Conservation (phyloP, 805 yeast genomes). For the Schizosaccharomyces osmophilus region DNA sequence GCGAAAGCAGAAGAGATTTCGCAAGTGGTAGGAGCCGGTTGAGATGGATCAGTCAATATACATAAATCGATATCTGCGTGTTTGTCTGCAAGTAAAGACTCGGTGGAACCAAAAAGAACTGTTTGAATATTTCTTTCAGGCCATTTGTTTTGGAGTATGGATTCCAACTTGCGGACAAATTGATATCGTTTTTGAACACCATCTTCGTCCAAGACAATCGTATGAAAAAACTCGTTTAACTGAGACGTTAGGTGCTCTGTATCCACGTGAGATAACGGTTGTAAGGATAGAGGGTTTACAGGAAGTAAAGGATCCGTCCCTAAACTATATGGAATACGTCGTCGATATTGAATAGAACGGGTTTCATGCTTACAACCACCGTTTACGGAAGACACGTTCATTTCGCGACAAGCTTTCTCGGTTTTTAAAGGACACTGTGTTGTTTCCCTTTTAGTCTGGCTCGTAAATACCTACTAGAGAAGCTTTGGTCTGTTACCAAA, state of each 20-base stretch:
- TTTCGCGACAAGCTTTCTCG: too few relatives aligned
- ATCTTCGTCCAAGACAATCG: constrained; percentile 6
- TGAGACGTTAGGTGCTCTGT: constrained; percentile 6
- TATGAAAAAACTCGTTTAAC: constrained; percentile 4
- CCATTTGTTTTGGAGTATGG: constrained; percentile 7
- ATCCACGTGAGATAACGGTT: constrained; percentile 3
- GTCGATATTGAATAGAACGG: constrained; percentile 7
- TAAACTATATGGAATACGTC: constrained; percentile 10
- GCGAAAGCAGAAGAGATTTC: neutral
- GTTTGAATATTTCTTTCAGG: constrained; percentile 7
- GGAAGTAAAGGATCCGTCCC: constrained; percentile 7
- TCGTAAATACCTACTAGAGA: too few relatives aligned
- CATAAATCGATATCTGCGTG: constrained; percentile 11
- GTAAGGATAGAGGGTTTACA: constrained; percentile 3
- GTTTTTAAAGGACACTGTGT: too few relatives aligned
- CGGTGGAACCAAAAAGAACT: constrained; percentile 9
- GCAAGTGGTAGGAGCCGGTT: constrained; percentile 3
- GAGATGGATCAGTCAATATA: constrained; percentile 7
- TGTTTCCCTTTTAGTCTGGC: too few relatives aligned
- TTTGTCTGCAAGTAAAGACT: constrained; percentile 8
- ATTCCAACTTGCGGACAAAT: constrained; percentile 7
- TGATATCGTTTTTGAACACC: constrained; percentile 4
- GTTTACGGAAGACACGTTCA: neutral
- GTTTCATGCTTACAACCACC: constrained; percentile 6
- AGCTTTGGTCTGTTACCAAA: too few relatives aligned